Base-by-base conservation (phyloP, 2,329 filamentous ascomycete species). In the Sporothrix pallida region DNA sequence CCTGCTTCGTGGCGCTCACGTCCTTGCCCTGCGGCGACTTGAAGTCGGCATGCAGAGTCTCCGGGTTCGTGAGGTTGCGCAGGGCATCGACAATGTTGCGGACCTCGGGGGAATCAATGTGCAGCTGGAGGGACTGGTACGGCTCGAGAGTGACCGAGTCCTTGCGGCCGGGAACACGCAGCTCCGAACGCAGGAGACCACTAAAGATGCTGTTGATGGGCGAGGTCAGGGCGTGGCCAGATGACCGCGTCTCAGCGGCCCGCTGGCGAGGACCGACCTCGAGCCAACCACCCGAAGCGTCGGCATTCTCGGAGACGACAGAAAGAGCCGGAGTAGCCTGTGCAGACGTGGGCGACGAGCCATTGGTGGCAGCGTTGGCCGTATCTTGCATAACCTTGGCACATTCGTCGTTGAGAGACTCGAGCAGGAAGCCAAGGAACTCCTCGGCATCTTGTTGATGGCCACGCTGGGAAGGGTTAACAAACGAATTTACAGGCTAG, bases 401-500 rank as follows among this genome's bases (percentile, higher is more conserved):
- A 80, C 95, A 98, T 81, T 99, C 96, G 76, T 98, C 95, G 78
- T 98, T 95, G 48, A 99, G 88, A 67, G 94, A 93, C 79, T 97
- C 95, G 3, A 99, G 86, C 48, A 99, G 86, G 81, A 98, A 97
- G 0, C 95, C 95, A 31, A 99, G 85, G 78, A 99, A 99, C 80
- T 99, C 96, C 80, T 99, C 94, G 0, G 96, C 96, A 83, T 99
- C 96, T 85, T 99, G 95, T 81, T 99, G 96, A 78, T 98, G 95
- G 17, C 96, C 96, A 75, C 94, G 92, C 91, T 94, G 76, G 12
- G 31, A 6, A 48, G 12, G 31, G 31, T 37, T 37, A 37, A 37
- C 7, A 37, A 5, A 7, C 31, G 3, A 37, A 37, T 6, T 37
- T 37, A 37, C 23, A 37, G 2, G 1, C 5, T 7, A 37, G 3